phyloP scores from a whole-genome alignment of 306 rosid species.

The Prunus campanulata region DNA sequence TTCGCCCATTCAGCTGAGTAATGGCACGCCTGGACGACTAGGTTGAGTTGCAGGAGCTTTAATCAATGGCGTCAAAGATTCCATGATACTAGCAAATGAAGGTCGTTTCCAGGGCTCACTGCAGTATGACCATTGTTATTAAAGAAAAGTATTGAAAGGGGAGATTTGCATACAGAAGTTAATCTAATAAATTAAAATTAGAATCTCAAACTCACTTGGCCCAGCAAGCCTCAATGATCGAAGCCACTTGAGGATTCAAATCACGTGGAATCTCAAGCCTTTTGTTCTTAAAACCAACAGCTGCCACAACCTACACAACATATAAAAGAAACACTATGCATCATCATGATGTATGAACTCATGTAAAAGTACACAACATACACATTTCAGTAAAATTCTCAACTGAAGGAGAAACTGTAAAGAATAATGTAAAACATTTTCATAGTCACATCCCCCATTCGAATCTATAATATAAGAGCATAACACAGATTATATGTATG shows the following conservation, averaged over 20 bases:
- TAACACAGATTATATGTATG: background rate
- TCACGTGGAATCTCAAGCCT: conserved; percentile 90
- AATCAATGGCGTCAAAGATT: conserved; percentile 73
- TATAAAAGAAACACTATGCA: conserved; percentile 6
- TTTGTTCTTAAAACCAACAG: conserved; percentile 85
- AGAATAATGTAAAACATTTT: background rate
- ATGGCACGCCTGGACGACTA: conserved; percentile 52
- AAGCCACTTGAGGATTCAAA: conserved; percentile 75
- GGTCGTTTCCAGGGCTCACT: conserved; percentile 98
- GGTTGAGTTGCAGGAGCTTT: conserved; percentile 72
- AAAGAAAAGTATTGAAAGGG: conserved; percentile 5
- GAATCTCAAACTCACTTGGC: conserved; percentile 66
- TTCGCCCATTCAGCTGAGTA: conserved; percentile 48
- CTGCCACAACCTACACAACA: conserved; percentile 76
- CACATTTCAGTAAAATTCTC: background rate
- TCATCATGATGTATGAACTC: conserved; percentile 17
- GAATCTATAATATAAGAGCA: background rate
- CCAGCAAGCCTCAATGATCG: conserved; percentile 92
- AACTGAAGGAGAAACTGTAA: background rate
- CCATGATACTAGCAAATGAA: conserved; percentile 84
- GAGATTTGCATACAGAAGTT: background rate
- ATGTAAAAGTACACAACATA: background rate
- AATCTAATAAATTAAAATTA: background rate
- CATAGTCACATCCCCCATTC: background rate
- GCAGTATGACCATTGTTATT: conserved; percentile 36